phyloP scores from a whole-genome alignment of 1,284 basidiomycete genomes.

The Pseudozyma sp. region DNA sequence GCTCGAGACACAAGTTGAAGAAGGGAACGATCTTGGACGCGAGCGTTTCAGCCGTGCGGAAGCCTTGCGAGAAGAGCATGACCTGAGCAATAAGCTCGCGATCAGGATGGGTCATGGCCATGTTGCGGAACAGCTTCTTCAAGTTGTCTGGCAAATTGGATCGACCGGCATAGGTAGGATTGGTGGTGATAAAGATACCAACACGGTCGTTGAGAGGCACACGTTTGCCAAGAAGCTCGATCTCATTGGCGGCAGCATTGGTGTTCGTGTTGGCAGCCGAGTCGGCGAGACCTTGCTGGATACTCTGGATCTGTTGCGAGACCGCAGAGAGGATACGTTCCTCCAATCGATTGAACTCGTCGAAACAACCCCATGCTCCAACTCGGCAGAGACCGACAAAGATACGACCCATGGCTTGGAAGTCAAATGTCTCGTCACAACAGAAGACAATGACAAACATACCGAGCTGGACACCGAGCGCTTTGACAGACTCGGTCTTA shows the following conservation, averaged over 20 bases:
- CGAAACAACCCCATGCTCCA: conserved; percentile 80
- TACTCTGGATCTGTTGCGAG: conserved; percentile 98
- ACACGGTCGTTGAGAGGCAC: conserved; percentile 94
- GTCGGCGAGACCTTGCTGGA: conserved; percentile 90
- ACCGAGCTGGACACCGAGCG: conserved; percentile 95
- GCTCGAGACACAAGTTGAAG: conserved; percentile 97
- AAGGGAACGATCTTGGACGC: conserved; percentile 98
- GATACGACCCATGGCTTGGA: conserved; percentile 99
- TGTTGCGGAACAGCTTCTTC: conserved; percentile 91
- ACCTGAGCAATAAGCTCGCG: conserved; percentile 98
- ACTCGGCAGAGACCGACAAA: conserved; percentile 98
- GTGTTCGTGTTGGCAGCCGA: conserved; percentile 41
- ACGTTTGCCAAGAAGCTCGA: conserved; percentile 91
- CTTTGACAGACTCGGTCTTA: conserved; percentile 99
- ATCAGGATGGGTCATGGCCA: conserved; percentile 99
- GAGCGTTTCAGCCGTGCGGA: conserved; percentile 93
- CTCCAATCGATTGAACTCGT: conserved; percentile 84
- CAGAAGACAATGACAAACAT: conserved; percentile 99
- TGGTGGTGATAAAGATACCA: conserved; percentile 96
- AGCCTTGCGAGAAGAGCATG: conserved; percentile 99
- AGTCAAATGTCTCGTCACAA: conserved; percentile 99
- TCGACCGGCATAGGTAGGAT: conserved; percentile 93
- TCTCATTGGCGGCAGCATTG: conserved; percentile 25
- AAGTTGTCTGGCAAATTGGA: conserved; percentile 96
- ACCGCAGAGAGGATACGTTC: conserved; percentile 98